phyloP scores from a whole-genome alignment of 192 early-diverging fungal species.

The Entophlyctis helioformis region DNA sequence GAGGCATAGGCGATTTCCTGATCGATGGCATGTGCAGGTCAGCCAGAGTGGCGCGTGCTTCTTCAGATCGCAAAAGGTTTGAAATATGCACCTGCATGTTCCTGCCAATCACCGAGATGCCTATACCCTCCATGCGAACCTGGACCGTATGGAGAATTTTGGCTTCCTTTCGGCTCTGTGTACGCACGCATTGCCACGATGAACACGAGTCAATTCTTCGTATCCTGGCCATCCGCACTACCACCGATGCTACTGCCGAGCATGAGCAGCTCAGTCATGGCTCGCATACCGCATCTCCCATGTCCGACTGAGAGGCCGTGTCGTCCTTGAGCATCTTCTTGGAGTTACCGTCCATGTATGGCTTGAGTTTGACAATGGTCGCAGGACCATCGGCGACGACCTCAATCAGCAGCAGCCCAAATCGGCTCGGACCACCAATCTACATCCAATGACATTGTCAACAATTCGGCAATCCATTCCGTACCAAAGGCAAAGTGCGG shows the following conservation, averaged over 20 bases:
- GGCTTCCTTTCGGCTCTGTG: conserved; percentile 20
- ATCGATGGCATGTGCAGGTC: background rate
- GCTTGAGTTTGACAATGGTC: conserved; percentile 14
- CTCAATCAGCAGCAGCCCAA: conserved; percentile 22
- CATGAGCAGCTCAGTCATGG: too few relatives aligned
- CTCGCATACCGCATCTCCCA: too few relatives aligned
- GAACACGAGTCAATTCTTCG: too few relatives aligned
- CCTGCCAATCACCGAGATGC: conserved; percentile 77
- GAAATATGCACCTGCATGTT: conserved; percentile 40
- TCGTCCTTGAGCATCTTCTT: too few relatives aligned
- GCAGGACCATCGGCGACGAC: conserved; percentile 31
- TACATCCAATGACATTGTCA: background rate
- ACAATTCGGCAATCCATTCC: background rate
- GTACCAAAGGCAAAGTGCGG: background rate
- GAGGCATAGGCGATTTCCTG: conserved; percentile 81
- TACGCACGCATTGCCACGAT: too few relatives aligned
- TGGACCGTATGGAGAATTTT: conserved; percentile 45
- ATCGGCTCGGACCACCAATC: background rate
- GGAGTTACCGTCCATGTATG: too few relatives aligned
- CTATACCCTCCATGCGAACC: conserved; percentile 74
- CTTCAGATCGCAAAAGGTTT: too few relatives aligned
- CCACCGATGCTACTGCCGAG: too few relatives aligned
- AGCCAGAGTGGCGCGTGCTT: too few relatives aligned
- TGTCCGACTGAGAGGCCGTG: too few relatives aligned
- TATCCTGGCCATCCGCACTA: too few relatives aligned